Conservation (phyloP, 2,329 filamentous ascomycete genomes). For the Nemania diffusa region DNA sequence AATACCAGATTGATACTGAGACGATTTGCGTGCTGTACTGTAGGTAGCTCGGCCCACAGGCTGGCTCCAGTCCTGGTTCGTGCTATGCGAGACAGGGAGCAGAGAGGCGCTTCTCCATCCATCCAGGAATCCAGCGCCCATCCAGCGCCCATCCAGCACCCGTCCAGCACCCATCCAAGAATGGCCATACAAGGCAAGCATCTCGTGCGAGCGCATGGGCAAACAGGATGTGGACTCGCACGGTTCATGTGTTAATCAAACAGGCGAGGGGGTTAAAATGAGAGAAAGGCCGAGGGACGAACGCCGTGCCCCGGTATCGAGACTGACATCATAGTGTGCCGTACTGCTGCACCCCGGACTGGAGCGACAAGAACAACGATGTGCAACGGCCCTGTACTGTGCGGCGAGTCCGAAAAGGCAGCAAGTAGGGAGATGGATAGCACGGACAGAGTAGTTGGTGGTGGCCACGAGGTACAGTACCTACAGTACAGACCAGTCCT, state of each 20-base stretch:
- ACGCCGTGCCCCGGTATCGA: slow-evolving; percentile 7
- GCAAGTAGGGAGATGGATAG: not conserved
- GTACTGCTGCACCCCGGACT: slow-evolving; percentile 8
- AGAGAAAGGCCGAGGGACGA: slow-evolving; percentile 26
- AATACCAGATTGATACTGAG: slow-evolving; percentile 6
- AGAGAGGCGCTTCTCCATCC: slow-evolving; percentile 7
- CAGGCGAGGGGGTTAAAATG: slow-evolving; percentile 21
- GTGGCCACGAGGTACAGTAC: slow-evolving; percentile 1
- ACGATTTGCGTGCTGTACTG: not conserved
- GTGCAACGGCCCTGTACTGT: slow-evolving; percentile 25
- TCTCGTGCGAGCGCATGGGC: slow-evolving; percentile 21
- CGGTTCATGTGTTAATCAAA: slow-evolving; percentile 38
- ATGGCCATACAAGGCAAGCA: slow-evolving; percentile 6
- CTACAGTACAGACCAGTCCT: not conserved
- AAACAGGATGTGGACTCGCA: slow-evolving; percentile 29
- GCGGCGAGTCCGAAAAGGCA: slow-evolving; percentile 29
- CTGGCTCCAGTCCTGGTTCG: slow-evolving; percentile 1
- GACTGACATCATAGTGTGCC: slow-evolving; percentile 28
- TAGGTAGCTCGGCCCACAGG: slow-evolving; percentile 5
- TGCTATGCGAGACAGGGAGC: slow-evolving; percentile 23
- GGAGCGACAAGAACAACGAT: slow-evolving; percentile 16
- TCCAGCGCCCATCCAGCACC: no score
- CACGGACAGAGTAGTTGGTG: not conserved
- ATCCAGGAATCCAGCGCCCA: not conserved
- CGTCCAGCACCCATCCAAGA: slow-evolving; percentile 1